Evolutionary conservation across 2,329 filamentous ascomycete species (phyloP).

Genomic region (Fusarium algeriense): DNA sequence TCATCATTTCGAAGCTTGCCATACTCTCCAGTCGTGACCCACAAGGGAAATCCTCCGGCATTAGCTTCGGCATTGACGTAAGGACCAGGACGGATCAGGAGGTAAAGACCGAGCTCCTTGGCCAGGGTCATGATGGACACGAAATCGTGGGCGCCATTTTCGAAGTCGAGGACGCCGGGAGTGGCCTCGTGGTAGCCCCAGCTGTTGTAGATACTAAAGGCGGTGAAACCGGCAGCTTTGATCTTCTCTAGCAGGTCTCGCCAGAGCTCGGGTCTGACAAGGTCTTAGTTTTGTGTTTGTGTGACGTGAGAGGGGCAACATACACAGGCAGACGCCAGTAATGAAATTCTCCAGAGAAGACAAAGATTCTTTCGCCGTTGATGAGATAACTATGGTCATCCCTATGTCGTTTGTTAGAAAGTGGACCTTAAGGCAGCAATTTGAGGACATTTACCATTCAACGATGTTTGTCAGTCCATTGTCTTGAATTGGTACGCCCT

Average conservation of each 20-base stretch:
- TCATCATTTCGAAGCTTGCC: conserved; percentile 66
- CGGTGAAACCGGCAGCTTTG: conserved; percentile 58
- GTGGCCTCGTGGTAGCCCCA: conserved; percentile 57
- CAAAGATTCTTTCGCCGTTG: conserved; percentile 56
- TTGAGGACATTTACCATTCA: too few species aligned
- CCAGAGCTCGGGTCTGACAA: conserved; percentile 52
- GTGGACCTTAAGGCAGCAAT: too few species aligned
- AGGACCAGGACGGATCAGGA: conserved; percentile 65
- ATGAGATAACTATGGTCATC: conserved; percentile 57
- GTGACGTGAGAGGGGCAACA: background rate
- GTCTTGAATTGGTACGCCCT: conserved; percentile 22
- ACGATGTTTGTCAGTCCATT: conserved; percentile 33
- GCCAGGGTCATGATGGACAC: conserved; percentile 61
- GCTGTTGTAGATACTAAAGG: conserved; percentile 58
- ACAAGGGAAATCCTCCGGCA: conserved; percentile 71
- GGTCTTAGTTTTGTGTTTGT: background rate
- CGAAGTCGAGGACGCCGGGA: conserved; percentile 49
- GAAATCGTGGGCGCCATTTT: conserved; percentile 58
- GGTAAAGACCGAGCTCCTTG: conserved; percentile 60
- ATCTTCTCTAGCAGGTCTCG: conserved; percentile 58
- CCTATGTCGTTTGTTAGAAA: conserved; percentile 40
- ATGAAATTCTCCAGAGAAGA: conserved; percentile 60
- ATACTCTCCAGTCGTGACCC: conserved; percentile 71
- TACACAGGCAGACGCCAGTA: conserved; percentile 59
- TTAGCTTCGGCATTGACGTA: conserved; percentile 75